Base-by-base conservation (phyloP, 768 basidiomycete genomes). In the Rhodotorula toruloides region DNA sequence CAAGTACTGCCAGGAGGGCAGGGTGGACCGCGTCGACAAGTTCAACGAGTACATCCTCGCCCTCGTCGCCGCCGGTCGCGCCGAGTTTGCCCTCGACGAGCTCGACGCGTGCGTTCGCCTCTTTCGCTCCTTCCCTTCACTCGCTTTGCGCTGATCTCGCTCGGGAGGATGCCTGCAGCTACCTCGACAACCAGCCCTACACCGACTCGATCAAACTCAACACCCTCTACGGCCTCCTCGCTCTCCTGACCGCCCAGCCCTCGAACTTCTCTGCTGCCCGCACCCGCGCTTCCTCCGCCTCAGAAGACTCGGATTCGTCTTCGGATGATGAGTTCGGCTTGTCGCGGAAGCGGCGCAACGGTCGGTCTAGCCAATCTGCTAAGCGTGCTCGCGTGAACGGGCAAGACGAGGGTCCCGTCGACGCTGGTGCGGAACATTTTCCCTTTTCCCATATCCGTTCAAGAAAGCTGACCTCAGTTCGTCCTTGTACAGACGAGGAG, bases 101-200 rank as follows among this genome's bases (percentile, higher is more conserved):
- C 55, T 67, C 48, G 70, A 71, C 22, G 32, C 54, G 70, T 71
- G 19, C 37, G 65, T 40, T 13, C 25, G 12, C 19, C 34, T 34
- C 61, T 27, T 29, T 37, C 36, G 34, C 32, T 40, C 57, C 22
- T n/a, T 17, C 22, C 34, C 22, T 32, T 42, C 29, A 14, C 42
- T 36, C 13, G 40, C 29, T 53, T 49, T n/a, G 6, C 32, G 22
- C 25, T 31, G 32, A 11, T 16, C 25, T 17, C 34, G 31, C 54
- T 4, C 31, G 40, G 12, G 10, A 13, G 46, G 13, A 3, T 4
- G 13, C 14, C 14, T 39, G 1, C 39, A 71, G 65, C 32, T 67
- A 67, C 62, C 58, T 71, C 42, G 54, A 67, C 44, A 67, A 67
- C 49, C 68, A 69, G 50, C 68, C 68, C 12, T 70, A 67, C 46